Evolutionary conservation across 768 basidiomycete genomes (phyloP).

Genomic region (Termitomyces sp.): DNA sequence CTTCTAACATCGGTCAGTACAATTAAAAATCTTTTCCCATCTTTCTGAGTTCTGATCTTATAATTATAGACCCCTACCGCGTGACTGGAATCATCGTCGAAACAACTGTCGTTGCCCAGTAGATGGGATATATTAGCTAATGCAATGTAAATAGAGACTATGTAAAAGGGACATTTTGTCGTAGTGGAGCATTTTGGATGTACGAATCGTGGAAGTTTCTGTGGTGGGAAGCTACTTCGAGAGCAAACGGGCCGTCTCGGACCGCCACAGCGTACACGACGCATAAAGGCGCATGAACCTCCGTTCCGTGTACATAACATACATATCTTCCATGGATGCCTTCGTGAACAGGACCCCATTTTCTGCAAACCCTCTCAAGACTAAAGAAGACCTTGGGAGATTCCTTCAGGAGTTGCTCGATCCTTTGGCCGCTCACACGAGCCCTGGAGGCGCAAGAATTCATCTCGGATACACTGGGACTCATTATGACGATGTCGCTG

Average conservation of each 20-base stretch:
- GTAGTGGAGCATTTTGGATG: neutral
- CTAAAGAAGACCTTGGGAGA: constrained; percentile 50
- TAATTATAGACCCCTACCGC: constrained; percentile 78
- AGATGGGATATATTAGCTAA: constrained; percentile 12
- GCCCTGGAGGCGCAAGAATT: constrained; percentile 66
- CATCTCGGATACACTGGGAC: constrained; percentile 67
- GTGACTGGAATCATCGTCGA: constrained; percentile 88
- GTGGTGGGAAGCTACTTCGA: neutral
- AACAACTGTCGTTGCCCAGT: constrained; percentile 73
- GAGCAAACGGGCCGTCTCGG: constrained; percentile 5
- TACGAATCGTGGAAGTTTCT: neutral
- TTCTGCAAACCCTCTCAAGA: constrained; percentile 54
- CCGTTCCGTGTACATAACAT: neutral
- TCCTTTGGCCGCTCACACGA: constrained; percentile 64
- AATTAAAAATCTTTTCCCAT: constrained; percentile 5
- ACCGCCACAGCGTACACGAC: constrained; percentile 2
- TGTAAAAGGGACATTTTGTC: constrained; percentile 11
- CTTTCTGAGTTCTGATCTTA: constrained; percentile 1
- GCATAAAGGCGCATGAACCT: neutral
- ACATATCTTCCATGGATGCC: constrained; percentile 20
- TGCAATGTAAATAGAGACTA: constrained; percentile 2
- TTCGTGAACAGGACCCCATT: constrained; percentile 39
- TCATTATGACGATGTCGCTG: constrained; percentile 68
- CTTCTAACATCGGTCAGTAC: constrained; percentile 91
- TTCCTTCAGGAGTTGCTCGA: constrained; percentile 60